Conservation (phyloP, 2,329 filamentous ascomycete genomes). For the Aspergillus fumigatiaffinis region DNA sequence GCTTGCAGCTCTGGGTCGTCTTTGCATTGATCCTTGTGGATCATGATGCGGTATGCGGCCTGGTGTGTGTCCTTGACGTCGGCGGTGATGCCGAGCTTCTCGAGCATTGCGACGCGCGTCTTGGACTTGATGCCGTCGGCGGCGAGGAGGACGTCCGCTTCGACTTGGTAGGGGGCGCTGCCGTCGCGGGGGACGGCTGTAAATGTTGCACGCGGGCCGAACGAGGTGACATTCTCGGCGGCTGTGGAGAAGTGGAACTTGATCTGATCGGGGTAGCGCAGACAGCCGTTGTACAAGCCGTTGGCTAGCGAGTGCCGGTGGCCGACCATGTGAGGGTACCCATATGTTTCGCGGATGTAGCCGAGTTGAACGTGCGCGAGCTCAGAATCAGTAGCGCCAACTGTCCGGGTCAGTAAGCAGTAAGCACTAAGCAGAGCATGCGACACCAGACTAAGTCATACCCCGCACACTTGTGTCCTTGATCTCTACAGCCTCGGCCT, state of each 20-base stretch:
- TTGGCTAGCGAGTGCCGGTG: constrained; percentile 70
- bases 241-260: constrained; percentile 64
- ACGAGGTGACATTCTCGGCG: constrained; percentile 54
- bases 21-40: constrained; percentile 44
- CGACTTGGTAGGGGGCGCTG: constrained; percentile 43
- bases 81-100: constrained; percentile 34
- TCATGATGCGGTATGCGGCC: constrained; percentile 53
- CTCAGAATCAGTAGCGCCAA: constrained; percentile 63
- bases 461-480: constrained; percentile 68
- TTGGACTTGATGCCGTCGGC: constrained; percentile 54
- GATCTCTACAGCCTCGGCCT: constrained; percentile 66
- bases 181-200: constrained; percentile 56
- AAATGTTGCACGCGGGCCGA: constrained; percentile 58
- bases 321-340: constrained; percentile 74
- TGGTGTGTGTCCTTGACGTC: constrained; percentile 49
- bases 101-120: constrained; percentile 42
- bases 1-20: constrained; percentile 50
- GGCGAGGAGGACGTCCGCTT: constrained; percentile 51
- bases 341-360: constrained; percentile 65
- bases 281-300: constrained; percentile 67
- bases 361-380: constrained; percentile 66
- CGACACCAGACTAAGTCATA: constrained; percentile 29
- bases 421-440: not conserved
- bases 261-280: constrained; percentile 54
- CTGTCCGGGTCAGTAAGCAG: constrained; percentile 29